Evolutionary conservation across 2,329 filamentous ascomycete genomes (phyloP).

Genomic region (Nakataea oryzae): DNA sequence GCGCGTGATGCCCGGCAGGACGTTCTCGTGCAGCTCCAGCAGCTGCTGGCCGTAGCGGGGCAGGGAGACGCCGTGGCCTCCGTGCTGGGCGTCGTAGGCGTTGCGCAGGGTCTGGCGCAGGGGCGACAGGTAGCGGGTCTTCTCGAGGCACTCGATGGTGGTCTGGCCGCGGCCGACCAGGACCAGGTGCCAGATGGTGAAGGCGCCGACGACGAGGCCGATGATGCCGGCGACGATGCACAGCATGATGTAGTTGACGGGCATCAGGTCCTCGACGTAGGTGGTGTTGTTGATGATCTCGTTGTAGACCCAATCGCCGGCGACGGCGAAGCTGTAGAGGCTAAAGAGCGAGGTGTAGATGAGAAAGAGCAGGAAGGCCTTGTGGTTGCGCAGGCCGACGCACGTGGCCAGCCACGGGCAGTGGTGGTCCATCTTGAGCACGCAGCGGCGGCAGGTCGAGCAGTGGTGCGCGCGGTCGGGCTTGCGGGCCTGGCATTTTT

Average conservation of each 20-base stretch:
- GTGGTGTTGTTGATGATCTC: conserved; percentile 66
- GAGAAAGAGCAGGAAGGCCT: conserved; percentile 86
- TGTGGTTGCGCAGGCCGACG: conserved; percentile 89
- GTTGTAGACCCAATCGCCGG: conserved; percentile 71
- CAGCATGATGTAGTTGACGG: conserved; percentile 84
- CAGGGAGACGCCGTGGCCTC: conserved; percentile 34
- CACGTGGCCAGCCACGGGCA: conserved; percentile 97
- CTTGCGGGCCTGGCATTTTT: conserved; percentile 92
- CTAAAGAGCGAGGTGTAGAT: conserved; percentile 83
- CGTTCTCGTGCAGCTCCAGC: conserved; percentile 72
- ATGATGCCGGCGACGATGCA: conserved; percentile 85
- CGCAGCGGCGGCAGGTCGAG: conserved; percentile 85
- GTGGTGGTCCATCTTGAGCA: conserved; percentile 99
- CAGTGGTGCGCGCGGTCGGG: conserved; percentile 96
- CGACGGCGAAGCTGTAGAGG: conserved; percentile 68
- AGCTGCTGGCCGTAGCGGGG: conserved; percentile 62
- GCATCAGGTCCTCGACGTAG: conserved; percentile 67
- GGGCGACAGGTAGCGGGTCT: conserved; percentile 84
- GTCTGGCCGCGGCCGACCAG: conserved; percentile 73
- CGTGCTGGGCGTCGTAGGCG: conserved; percentile 45
- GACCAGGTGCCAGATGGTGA: conserved; percentile 85
- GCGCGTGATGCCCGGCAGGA: conserved; percentile 67
- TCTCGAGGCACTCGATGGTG: conserved; percentile 93
- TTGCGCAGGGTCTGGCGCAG: conserved; percentile 61
- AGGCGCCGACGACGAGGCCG: conserved; percentile 76